phyloP scores from a whole-genome alignment of 1,284 basidiomycete genomes.

The Bjerkandera adusta region DNA sequence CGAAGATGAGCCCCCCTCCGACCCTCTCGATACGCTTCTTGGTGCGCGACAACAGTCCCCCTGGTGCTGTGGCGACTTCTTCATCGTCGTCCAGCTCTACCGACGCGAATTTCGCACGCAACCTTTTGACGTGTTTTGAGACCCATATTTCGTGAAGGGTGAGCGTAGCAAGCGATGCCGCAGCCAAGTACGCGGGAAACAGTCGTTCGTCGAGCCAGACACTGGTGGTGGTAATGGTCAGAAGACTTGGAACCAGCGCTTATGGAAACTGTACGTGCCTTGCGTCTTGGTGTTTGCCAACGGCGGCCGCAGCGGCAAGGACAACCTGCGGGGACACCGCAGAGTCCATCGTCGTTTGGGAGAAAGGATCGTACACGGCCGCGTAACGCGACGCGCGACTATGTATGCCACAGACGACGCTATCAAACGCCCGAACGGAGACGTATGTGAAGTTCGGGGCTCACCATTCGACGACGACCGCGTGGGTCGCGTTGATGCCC shows the following conservation, averaged over 20 bases:
- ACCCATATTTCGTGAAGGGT: constrained; percentile 14
- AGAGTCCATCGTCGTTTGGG: background rate
- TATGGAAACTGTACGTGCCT: background rate
- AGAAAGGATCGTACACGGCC: background rate
- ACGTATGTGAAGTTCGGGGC: too few relatives aligned
- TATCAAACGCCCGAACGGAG: constrained; percentile 5
- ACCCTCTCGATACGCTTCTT: constrained; percentile 7
- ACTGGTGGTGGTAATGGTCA: constrained; percentile 8
- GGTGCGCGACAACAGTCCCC: too few relatives aligned
- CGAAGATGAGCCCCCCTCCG: constrained; percentile 29
- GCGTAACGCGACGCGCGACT: background rate
- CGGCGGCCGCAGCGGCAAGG: background rate
- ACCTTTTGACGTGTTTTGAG: constrained; percentile 12
- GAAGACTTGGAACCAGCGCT: background rate
- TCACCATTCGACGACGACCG: background rate
- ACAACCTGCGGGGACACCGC: constrained; percentile 1
- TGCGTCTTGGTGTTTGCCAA: background rate
- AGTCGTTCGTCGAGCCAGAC: constrained; percentile 21
- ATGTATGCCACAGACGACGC: background rate
- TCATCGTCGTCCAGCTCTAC: background rate
- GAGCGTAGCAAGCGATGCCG: constrained; percentile 16
- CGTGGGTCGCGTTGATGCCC: background rate
- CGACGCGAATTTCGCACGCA: constrained; percentile 3
- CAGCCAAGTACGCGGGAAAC: constrained; percentile 22
- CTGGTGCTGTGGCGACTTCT: too few relatives aligned